A percentile compares a stretch with the other conserved stretches of the same genome.
phyloP scores from a whole-genome alignment of 306 rosid species.

The Lithocarpus polystachyus region DNA sequence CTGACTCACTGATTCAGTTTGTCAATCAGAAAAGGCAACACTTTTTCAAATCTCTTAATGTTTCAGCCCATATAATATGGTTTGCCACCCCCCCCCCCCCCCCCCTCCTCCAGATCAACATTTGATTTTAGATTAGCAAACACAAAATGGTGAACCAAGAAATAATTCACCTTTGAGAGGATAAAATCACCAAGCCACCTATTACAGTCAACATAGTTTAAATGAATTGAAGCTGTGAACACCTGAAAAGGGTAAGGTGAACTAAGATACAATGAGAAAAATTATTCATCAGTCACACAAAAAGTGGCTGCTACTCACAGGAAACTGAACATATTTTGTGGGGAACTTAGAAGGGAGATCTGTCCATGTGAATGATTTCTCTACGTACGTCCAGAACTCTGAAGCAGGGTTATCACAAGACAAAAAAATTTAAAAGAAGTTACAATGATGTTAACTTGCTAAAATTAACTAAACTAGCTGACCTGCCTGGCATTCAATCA shows the following conservation, averaged over 20 bases:
- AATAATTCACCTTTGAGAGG: conserved; percentile 80
- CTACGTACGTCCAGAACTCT: conserved; percentile 94
- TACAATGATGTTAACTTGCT: background rate
- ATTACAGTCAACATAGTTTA: conserved; percentile 94
- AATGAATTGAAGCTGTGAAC: conserved; percentile 72
- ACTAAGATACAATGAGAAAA: conserved; percentile 11
- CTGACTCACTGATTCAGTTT: background rate
- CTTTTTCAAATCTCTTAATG: background rate
- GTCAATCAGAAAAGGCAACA: background rate
- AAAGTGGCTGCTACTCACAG: conserved; percentile 57
- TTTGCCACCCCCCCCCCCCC: background rate
- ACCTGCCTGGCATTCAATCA: background rate
- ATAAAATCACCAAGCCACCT: conserved; percentile 98
- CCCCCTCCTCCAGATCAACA: background rate
- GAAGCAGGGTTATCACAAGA: conserved; percentile 32
- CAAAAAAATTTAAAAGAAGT: conserved; percentile 1
- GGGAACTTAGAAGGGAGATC: conserved; percentile 95
- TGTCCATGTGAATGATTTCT: conserved; percentile 93
- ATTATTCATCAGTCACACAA: conserved; percentile 6
- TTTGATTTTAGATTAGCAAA: background rate
- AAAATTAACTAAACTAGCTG: background rate
- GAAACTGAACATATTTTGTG: conserved; percentile 92
- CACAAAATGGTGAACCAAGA: conserved; percentile 17
- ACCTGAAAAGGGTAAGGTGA: conserved; percentile 48
- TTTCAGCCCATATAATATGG: background rate